phyloP scores from a whole-genome alignment of 2,329 filamentous ascomycete genomes.

The Ophiostoma novo-ulmi region DNA sequence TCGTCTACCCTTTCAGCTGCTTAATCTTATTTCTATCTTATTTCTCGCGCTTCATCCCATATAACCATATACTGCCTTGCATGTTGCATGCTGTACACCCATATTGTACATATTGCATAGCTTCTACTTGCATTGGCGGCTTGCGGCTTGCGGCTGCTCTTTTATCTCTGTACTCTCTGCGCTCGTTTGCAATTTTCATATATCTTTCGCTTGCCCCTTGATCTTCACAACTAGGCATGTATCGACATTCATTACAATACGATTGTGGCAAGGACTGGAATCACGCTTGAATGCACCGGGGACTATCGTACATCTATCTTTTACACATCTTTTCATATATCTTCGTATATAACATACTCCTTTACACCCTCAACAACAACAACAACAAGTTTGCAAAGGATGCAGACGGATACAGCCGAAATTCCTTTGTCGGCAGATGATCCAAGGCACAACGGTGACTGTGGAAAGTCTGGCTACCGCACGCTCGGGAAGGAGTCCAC shows the following conservation, averaged over 20 bases:
- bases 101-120: not conserved
- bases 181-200: not conserved
- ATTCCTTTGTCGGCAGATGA: not conserved
- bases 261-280: constrained; percentile 12
- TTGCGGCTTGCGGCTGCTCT: not conserved
- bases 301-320: not conserved
- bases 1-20: not conserved
- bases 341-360: not conserved
- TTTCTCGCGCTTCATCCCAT: not conserved
- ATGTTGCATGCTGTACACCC: not conserved
- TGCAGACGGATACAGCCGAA: not conserved
- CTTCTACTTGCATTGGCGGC: not conserved
- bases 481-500: not conserved
- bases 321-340: not conserved
- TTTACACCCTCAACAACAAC: not conserved
- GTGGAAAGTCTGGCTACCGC: not conserved
- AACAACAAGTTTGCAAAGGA: not conserved
- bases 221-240: constrained; percentile 15
- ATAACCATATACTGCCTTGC: not conserved
- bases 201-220: not conserved
- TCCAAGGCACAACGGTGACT: not conserved
- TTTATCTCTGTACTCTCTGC: not conserved
- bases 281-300: not conserved
- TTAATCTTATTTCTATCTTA: not conserved
- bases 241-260: constrained; percentile 10